Base-by-base conservation (phyloP, 2,329 filamentous ascomycete species). In the Hymenoscyphus repandus region DNA sequence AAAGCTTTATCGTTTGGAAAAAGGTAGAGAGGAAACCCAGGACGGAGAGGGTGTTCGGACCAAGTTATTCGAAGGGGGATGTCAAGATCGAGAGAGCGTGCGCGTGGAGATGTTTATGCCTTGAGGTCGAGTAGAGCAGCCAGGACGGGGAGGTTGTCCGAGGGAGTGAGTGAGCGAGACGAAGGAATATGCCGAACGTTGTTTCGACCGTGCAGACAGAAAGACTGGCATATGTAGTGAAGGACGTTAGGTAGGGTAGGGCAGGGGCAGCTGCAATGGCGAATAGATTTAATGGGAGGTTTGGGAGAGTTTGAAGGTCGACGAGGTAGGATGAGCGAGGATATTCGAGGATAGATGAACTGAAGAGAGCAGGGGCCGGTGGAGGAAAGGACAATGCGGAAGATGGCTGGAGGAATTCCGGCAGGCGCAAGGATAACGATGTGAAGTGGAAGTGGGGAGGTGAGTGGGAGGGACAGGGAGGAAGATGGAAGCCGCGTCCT, bases 131-230 rank as follows among this genome's bases (percentile, higher is more conserved):
- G 27, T 34, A 18, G 17, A 32, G 47, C 47, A 45, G 37, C 48
- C 38, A 46, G 46, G 34, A 43, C 45, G 44, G 41, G 11, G 42
- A 38, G 40, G 41, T 31, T 40, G 51, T 46, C 32, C 45, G 51
- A 54, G 52, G 38, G 37, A n/a, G 52, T n/a, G n/a, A 12, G 40
- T 12, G 22, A 20, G 27, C 22, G 34, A 37, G 12, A 31, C 9
- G 42, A 53, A 52, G 50, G 40, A 44, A 55, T 45, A 48, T 44
- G 55, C 49, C 51, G 49, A 56, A 49, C 30, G 47, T 52, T 59
- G 51, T 53, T 55, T 52, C 50, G 50, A 52, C 55, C 49, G 52
- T 53, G 50, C 49, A 52, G 50, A 10, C 36, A 36, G 15, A 51
- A 42, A 41, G 48, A 42, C 38, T 52, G 50, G 53, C 51, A 59